phyloP scores from a whole-genome alignment of 768 basidiomycete species.

The Coprinopsis strossmayeri region DNA sequence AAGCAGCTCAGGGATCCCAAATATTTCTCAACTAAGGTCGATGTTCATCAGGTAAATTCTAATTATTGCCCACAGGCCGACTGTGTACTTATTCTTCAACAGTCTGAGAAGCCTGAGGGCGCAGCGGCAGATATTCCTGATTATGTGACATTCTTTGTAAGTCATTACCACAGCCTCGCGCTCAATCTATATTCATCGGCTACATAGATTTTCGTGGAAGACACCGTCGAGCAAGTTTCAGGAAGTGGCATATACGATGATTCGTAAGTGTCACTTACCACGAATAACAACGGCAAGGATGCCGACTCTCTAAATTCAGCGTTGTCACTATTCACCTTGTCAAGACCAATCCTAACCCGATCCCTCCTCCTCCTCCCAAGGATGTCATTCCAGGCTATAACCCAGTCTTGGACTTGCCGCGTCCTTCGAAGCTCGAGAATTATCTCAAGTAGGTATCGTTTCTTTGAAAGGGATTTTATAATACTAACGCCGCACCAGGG shows the following conservation, averaged over 20 bases:
- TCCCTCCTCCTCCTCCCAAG: slow-evolving; percentile 12
- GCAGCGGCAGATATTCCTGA: background rate
- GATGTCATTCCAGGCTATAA: slow-evolving; percentile 10
- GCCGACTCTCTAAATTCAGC: background rate
- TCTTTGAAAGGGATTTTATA: background rate
- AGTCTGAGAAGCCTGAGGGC: background rate
- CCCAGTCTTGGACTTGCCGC: slow-evolving; percentile 13
- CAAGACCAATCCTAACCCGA: slow-evolving; percentile 12
- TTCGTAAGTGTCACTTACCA: background rate
- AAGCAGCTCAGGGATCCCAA: background rate
- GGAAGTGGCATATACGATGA: background rate
- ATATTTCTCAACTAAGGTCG: background rate
- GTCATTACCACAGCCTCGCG: background rate
- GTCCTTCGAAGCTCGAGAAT: slow-evolving; percentile 11
- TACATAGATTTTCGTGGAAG: background rate
- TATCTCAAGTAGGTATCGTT: slow-evolving; percentile 6
- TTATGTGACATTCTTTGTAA: background rate
- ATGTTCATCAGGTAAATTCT: background rate
- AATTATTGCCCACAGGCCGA: background rate
- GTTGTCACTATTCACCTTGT: background rate
- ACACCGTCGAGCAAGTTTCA: background rate
- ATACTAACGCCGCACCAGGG: slow-evolving; percentile 11
- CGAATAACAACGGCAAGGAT: background rate
- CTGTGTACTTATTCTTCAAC: background rate
- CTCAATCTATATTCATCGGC: background rate